Evolutionary conservation across 2,329 filamentous ascomycete species (phyloP).

Genomic region (Didymella keratinophila): DNA sequence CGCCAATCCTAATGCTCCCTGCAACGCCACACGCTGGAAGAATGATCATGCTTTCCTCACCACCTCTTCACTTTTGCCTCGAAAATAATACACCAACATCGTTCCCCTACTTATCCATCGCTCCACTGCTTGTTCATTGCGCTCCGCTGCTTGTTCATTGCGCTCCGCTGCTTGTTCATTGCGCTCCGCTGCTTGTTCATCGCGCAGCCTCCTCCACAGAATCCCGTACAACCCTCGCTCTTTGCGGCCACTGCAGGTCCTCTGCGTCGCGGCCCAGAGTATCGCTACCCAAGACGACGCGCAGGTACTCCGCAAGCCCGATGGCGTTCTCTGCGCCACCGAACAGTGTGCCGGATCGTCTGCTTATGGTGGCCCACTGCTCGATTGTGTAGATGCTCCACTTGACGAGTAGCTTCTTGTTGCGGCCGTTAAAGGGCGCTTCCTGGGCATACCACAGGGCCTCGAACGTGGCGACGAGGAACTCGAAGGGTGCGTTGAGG

Average conservation of each 20-base stretch:
- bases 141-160: slow-evolving; percentile 10
- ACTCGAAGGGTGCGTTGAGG: slow-evolving; percentile 68
- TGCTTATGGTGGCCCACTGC: slow-evolving; percentile 67
- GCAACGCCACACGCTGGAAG: slow-evolving; percentile 43
- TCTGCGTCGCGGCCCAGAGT: slow-evolving; percentile 48
- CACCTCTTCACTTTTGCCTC: neutral
- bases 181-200: slow-evolving; percentile 9
- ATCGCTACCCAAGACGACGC: slow-evolving; percentile 55
- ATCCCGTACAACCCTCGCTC: slow-evolving; percentile 37
- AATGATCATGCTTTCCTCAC: slow-evolving; percentile 17
- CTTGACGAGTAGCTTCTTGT: slow-evolving; percentile 64
- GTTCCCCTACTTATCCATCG: neutral
- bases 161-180: no score
- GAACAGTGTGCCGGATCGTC: slow-evolving; percentile 63
- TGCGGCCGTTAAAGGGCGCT: slow-evolving; percentile 66
- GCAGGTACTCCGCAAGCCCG: slow-evolving; percentile 48
- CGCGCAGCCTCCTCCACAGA: slow-evolving; percentile 43
- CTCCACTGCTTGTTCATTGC: no score
- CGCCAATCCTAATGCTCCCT: slow-evolving; percentile 35
- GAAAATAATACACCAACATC: neutral
- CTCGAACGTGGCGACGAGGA: slow-evolving; percentile 69
- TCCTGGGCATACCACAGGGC: slow-evolving; percentile 73
- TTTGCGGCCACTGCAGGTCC: slow-evolving; percentile 47
- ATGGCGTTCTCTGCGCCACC: slow-evolving; percentile 67
- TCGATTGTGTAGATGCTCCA: slow-evolving; percentile 69